These are phyloP conservation scores for Cyclostephanos tholiformis DNA, from an alignment of 108 stramenopile species.

Conservation along the genomic window DNA sequence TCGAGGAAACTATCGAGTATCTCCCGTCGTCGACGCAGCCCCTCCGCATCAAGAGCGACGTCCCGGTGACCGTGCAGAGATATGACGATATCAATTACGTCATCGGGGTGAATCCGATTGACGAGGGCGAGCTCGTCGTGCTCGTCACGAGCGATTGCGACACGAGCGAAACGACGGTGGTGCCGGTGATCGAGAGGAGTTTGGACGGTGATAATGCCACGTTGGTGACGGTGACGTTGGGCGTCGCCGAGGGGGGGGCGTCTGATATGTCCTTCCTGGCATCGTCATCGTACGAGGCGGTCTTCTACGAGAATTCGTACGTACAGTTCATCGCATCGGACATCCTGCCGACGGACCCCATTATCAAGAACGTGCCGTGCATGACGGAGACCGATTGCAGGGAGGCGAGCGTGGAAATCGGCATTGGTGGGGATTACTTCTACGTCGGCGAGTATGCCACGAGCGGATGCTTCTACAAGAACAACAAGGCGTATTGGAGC, in stretches of 20 bases:
- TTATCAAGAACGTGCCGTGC: not conserved
- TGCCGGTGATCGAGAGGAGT: not conserved
- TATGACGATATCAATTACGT: not conserved
- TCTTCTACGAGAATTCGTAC: slow-evolving; percentile 4
- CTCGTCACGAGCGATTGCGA: slow-evolving; percentile 1
- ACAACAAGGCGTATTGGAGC: not conserved
- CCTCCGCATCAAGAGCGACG: slow-evolving; percentile 6
- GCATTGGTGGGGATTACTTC: not conserved
- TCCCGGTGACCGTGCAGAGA: slow-evolving; percentile 1
- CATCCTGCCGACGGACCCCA: not conserved
- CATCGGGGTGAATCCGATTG: not conserved
- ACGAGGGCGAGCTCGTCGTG: not conserved
- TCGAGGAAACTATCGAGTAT: not conserved
- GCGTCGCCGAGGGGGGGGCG: not conserved
- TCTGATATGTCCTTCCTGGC: slow-evolving; percentile 1
- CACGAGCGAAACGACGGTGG: not conserved
- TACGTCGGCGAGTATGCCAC: not conserved
- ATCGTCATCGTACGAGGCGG: not conserved
- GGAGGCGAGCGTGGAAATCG: not conserved
- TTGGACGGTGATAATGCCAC: not conserved
- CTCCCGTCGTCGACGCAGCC: not conserved
- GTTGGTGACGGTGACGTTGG: no score
- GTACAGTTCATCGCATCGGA: not conserved
- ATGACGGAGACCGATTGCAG: not conserved
- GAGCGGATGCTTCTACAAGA: slow-evolving; percentile 8